Evolutionary conservation across 2,329 filamentous ascomycete species (phyloP), one percentile per base, ranked within the genome.

Genomic region (Trichophyton benhamiae): DNA sequence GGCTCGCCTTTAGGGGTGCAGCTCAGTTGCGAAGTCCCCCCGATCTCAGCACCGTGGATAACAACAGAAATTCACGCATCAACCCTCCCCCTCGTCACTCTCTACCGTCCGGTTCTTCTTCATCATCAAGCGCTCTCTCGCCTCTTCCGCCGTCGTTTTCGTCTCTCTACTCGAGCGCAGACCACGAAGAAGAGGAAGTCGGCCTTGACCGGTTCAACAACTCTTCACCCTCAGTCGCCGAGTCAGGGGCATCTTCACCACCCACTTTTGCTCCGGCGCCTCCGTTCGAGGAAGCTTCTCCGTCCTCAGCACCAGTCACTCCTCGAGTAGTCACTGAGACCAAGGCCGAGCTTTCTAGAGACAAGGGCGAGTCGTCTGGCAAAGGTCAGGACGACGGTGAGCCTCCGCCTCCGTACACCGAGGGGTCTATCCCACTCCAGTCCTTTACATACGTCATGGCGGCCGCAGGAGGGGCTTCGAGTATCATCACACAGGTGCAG

Each of bases 401-500:
- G 78, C 92, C 92, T 63, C 94, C 94, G 64, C 94, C 94, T 62
- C 92, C 94, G 62, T 99, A 99, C 75, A 91, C 89, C 83, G 64
- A 65, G 71, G 91, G 92, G 69, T 87, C 86, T 64, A 96, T 90
- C 79, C 94, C 94, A 65, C 85, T 99, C 74, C 83, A 88, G 64
- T 89, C 90, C 62, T 99, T 99, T 72, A 87, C 88, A 69, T 99
- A 95, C 83, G 84, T 96, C 74, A 99, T 99, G 94, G 91, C 94
- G 77, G 89, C 91, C 74, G 91, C 92, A 77, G 92, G 92, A 81
- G 92, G 91, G 79, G 89, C 91, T 69, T 87, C 91, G 79, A 97
- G 94, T 83, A 96, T 99, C 73, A 95, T 99, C 78, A 99, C 94
- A 77, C 94, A 99, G 79, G 94, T 99, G 69, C 91, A 95, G 74